Evolutionary conservation across 768 basidiomycete species (phyloP).

Genomic region (Coprinopsis sp.): DNA sequence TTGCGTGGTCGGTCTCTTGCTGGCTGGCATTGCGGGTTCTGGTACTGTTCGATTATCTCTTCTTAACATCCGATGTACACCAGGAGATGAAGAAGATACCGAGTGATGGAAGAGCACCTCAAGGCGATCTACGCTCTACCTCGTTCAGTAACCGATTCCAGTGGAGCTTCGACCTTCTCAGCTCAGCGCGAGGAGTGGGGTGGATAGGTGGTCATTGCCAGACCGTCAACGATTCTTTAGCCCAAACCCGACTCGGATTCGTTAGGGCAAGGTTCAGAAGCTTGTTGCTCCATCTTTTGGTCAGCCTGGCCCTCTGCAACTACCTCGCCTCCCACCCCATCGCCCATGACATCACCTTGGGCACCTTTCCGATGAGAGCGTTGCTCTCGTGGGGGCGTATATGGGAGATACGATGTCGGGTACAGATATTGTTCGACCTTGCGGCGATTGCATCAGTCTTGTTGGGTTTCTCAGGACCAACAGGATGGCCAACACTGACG

Average conservation of each 20-base stretch:
- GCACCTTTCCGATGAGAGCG: too few species aligned
- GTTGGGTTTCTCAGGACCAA: slow-evolving; percentile 1
- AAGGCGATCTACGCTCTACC: too few species aligned
- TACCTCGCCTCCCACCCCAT: too few species aligned
- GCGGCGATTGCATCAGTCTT: slow-evolving; percentile 1
- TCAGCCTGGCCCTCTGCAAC: too few species aligned
- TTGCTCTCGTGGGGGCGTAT: too few species aligned
- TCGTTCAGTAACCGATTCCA: slow-evolving; percentile 12
- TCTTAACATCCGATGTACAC: slow-evolving; percentile 8
- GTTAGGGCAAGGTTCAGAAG: slow-evolving; percentile 1
- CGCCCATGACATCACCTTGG: too few species aligned
- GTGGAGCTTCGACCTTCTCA: slow-evolving; percentile 20
- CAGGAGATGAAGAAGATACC: neutral
- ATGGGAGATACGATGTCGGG: too few species aligned
- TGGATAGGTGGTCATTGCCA: too few species aligned
- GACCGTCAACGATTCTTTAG: too few species aligned
- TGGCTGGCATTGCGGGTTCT: too few species aligned
- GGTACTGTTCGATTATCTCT: slow-evolving; percentile 6
- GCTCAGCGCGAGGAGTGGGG: slow-evolving; percentile 23
- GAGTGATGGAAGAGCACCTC: neutral
- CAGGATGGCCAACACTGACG: slow-evolving; percentile 7
- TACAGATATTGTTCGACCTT: neutral
- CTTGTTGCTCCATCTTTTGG: too few species aligned
- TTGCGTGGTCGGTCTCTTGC: too few species aligned
- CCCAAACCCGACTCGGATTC: slow-evolving; percentile 7